Evolutionary conservation across 257 asterid genomes (phyloP), one percentile per base, ranked within the genome.

Genomic region (Anisodus tanguticus): DNA sequence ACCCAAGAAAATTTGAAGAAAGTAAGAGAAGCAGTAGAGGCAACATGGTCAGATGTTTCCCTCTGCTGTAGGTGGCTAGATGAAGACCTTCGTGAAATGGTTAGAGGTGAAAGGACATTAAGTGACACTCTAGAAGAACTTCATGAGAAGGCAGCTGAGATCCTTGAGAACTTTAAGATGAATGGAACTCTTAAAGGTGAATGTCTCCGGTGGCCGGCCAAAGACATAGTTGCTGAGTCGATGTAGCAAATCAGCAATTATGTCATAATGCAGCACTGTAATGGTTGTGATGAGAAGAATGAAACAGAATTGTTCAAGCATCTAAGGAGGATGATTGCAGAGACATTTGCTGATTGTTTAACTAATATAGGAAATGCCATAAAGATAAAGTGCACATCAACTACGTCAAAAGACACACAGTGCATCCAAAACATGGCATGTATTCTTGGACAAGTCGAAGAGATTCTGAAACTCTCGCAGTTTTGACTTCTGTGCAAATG

Each of bases 41-140:
- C 87, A 1, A 88, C 90, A 80, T 92, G 95, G 95, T 71, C 71
- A 2, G 91, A 89, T 71, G 90, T 93, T 10, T 95, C 92, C 85
- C 91, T 93, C 62, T 90, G 87, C n/a, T 87, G 88, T 86, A 90
- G 54, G 79, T 93, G 95, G 95, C 86, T 92, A 31, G 92, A 90
- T 64, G 89, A 92, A 77, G 92, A 93, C 82, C 95, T 93, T 67
- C 90, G 84, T 4, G 54, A 85, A 71, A 81, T 92, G 85, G 87
- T 91, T 8, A 67, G 45, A 4, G 85, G 87, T 83, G 88, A 84
- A 63, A 58, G 19, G 15, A 58, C 64, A 10, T 58, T 58, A 12
- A 12, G 64, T 12, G 64, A 3, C 8, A 3, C 19, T 58, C 64
- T 58, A 58, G 3, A 12, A 58, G 19, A 58, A 17, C 64, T 58